A percentile compares a stretch with the other conserved stretches of the same genome.
Evolutionary conservation across 306 rosid genomes (phyloP).

Genomic region (Begonia fuchsioides): DNA sequence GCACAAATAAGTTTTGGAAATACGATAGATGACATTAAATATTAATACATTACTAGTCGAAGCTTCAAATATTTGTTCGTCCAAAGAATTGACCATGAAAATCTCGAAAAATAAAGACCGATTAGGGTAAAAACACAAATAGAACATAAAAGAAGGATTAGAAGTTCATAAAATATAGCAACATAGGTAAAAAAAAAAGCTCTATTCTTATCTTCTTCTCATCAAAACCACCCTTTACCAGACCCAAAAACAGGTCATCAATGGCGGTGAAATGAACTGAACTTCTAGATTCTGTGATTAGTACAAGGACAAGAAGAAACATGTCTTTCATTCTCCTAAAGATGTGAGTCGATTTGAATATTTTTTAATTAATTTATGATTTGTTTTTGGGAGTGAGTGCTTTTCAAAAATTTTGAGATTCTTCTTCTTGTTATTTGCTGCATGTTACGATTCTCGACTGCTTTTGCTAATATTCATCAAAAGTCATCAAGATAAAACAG

Average conservation of each 20-base stretch:
- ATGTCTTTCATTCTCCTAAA: constrained; percentile 33
- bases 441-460: constrained; percentile 33
- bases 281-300: constrained; percentile 47
- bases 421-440: constrained; percentile 55
- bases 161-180: too few relatives aligned
- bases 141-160: too few relatives aligned
- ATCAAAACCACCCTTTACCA: constrained; percentile 26
- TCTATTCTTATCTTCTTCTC: constrained; percentile 32
- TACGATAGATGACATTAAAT: too few relatives aligned
- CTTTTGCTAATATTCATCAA: constrained; percentile 17
- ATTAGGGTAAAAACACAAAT: too few relatives aligned
- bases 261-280: constrained; percentile 48
- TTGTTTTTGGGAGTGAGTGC: constrained; percentile 23
- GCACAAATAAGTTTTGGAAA: too few relatives aligned
- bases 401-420: constrained; percentile 65
- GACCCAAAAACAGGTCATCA: constrained; percentile 38
- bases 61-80: too few relatives aligned
- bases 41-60: too few relatives aligned
- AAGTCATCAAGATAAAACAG: constrained; percentile 16
- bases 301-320: constrained; percentile 75
- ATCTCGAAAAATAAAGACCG: too few relatives aligned
- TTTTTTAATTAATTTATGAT: constrained; percentile 26
- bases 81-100: too few relatives aligned
- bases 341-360: constrained; percentile 38
- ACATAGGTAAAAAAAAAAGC: too few relatives aligned